A percentile compares a stretch with the other conserved stretches of the same genome.
Evolutionary conservation across 2,329 filamentous ascomycete species (phyloP).

Genomic region (Pyricularia sp.): DNA sequence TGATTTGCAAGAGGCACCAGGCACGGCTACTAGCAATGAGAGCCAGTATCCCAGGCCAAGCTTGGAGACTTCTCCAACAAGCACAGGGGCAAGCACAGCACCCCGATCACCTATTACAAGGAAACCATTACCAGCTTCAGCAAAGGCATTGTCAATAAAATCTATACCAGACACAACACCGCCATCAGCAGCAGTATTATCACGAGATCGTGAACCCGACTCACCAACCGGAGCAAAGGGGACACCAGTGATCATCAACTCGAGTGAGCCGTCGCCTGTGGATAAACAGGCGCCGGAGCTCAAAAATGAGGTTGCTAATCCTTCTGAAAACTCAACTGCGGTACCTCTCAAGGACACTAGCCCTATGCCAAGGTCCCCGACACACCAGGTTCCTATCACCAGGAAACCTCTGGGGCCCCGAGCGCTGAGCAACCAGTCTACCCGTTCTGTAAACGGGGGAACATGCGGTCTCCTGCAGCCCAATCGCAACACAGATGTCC

Average conservation of each 20-base stretch:
- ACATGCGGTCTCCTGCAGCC: neutral
- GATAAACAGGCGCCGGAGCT: neutral
- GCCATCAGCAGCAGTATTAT: neutral
- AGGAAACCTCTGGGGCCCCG: slow-evolving; percentile 7
- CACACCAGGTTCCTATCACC: neutral
- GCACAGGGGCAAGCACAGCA: neutral
- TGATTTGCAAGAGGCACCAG: slow-evolving; percentile 12
- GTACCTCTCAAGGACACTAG: neutral
- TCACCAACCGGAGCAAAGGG: neutral
- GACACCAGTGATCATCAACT: neutral
- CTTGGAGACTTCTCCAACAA: neutral
- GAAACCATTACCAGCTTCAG: slow-evolving; percentile 34
- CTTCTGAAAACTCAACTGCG: neutral
- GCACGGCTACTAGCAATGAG: neutral
- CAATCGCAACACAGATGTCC: neutral
- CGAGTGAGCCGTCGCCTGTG: neutral
- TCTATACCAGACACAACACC: slow-evolving; percentile 4
- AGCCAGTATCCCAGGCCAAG: slow-evolving; percentile 11
- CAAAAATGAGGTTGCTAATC: neutral
- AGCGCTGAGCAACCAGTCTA: slow-evolving; percentile 2
- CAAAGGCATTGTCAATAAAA: slow-evolving; percentile 5
- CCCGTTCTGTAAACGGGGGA: neutral
- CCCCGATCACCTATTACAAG: slow-evolving; percentile 27
- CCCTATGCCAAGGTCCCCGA: neutral
- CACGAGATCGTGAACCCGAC: neutral